Evolutionary conservation across 306 rosid genomes (phyloP).

Genomic region (Cotoneaster glaucophyllus): DNA sequence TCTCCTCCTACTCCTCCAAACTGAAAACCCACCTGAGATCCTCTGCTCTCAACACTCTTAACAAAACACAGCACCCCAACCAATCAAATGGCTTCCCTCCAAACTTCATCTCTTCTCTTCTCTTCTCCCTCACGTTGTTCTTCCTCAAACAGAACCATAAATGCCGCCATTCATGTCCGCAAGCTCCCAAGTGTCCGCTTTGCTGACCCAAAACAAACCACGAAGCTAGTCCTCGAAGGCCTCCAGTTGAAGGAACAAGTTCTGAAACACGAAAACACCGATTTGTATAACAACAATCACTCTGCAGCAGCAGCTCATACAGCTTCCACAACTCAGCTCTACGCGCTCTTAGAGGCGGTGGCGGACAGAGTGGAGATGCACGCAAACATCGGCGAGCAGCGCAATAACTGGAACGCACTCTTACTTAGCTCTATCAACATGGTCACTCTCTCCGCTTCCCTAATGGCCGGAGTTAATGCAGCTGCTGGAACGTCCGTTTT

Average conservation of each 20-base stretch:
- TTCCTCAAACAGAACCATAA: slow-evolving; percentile 21
- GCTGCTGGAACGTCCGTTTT: slow-evolving; percentile 21
- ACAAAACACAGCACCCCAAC: not conserved
- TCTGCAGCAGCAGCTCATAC: not conserved
- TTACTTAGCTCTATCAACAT: slow-evolving; percentile 63
- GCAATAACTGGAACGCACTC: slow-evolving; percentile 66
- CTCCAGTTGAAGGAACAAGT: slow-evolving; percentile 11
- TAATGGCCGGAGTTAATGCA: slow-evolving; percentile 37
- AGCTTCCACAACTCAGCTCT: slow-evolving; percentile 19
- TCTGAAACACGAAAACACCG: not conserved
- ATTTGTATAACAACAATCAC: not conserved
- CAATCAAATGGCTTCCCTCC: slow-evolving; percentile 44
- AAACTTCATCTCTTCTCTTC: slow-evolving; percentile 21
- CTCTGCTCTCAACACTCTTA: not conserved
- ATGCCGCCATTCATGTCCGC: slow-evolving; percentile 49
- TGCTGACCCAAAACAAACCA: slow-evolving; percentile 16
- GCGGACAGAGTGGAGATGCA: slow-evolving; percentile 68
- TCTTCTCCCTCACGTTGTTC: slow-evolving; percentile 12
- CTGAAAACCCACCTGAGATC: not conserved
- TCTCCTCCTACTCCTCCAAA: not conserved
- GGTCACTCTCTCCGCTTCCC: slow-evolving; percentile 67
- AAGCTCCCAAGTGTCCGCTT: slow-evolving; percentile 26
- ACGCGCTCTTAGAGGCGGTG: slow-evolving; percentile 45
- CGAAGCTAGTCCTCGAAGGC: slow-evolving; percentile 26
- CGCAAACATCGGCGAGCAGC: slow-evolving; percentile 47